phyloP scores from a whole-genome alignment of 768 basidiomycete genomes.

The Galerina marginata region DNA sequence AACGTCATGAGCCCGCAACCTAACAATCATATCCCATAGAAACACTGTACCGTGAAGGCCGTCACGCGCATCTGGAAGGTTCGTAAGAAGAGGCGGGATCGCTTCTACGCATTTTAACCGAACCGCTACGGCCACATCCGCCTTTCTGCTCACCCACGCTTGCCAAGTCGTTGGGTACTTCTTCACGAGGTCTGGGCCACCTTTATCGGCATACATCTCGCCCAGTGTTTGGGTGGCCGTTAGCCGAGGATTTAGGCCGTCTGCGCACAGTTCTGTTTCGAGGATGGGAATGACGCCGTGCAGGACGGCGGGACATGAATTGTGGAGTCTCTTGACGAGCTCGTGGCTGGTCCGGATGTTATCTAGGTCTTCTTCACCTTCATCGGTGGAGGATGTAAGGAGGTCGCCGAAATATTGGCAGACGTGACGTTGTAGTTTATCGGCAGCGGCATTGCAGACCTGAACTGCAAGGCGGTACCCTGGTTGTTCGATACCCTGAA shows the following conservation, averaged over 20 bases:
- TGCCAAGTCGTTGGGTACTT: conserved; percentile 88
- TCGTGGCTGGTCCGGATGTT: conserved; percentile 81
- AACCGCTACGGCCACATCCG: conserved; percentile 74
- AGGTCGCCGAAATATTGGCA: conserved; percentile 94
- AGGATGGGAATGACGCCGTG: conserved; percentile 93
- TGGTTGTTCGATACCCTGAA: conserved; percentile 73
- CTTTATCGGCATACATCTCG: conserved; percentile 86
- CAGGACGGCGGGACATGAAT: conserved; percentile 79
- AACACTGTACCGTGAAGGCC: conserved; percentile 71
- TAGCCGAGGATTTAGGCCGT: conserved; percentile 69
- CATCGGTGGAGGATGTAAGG: conserved; percentile 45
- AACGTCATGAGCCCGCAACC: neutral
- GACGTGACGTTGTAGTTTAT: conserved; percentile 88
- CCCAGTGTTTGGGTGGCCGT: conserved; percentile 90
- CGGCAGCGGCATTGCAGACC: conserved; percentile 82
- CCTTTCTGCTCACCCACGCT: conserved; percentile 79
- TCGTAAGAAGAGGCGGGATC: conserved; percentile 60
- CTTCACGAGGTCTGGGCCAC: conserved; percentile 71
- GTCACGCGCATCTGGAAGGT: conserved; percentile 69
- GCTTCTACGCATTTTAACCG: conserved; percentile 82
- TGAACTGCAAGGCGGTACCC: conserved; percentile 84
- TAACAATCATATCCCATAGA: neutral
- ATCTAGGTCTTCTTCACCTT: conserved; percentile 66
- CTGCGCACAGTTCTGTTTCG: conserved; percentile 86
- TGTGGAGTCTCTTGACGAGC: conserved; percentile 83